Percentiles rank a stretch among this genome's conserved stretches.
Evolutionary conservation across 1,284 basidiomycete genomes (phyloP).

Genomic region (Ceraceosorus bombacis): DNA sequence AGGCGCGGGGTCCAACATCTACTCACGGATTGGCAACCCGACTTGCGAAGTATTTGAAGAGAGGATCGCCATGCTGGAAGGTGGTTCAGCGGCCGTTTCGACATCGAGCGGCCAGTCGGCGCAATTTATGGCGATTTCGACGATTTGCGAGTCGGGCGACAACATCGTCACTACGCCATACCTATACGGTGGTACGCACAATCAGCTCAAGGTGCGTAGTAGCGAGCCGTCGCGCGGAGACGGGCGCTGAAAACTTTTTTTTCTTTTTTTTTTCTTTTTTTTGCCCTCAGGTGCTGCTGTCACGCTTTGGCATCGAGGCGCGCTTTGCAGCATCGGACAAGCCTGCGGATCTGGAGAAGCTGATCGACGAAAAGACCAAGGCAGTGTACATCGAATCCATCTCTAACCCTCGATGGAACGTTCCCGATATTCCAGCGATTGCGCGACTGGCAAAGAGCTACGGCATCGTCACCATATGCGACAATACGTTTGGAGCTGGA

Average conservation of each 20-base stretch:
- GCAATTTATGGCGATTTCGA: slow-evolving; percentile 63
- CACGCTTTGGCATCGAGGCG: slow-evolving; percentile 68
- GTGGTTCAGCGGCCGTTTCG: slow-evolving; percentile 71
- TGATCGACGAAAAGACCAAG: slow-evolving; percentile 49
- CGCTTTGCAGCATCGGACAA: slow-evolving; percentile 65
- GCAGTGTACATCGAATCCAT: slow-evolving; percentile 71
- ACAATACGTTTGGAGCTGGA: slow-evolving; percentile 84
- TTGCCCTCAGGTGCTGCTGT: slow-evolving; percentile 51
- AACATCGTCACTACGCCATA: slow-evolving; percentile 64
- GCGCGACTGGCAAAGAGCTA: slow-evolving; percentile 70
- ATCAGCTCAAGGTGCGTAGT: slow-evolving; percentile 65
- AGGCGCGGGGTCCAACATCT: slow-evolving; percentile 13
- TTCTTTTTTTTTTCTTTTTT: too few relatives aligned
- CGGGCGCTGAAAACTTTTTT: too few relatives aligned
- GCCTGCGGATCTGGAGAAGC: slow-evolving; percentile 62
- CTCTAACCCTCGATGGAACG: slow-evolving; percentile 66
- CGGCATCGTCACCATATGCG: slow-evolving; percentile 71
- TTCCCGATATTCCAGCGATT: slow-evolving; percentile 60
- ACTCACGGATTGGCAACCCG: slow-evolving; percentile 65
- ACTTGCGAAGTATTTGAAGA: slow-evolving; percentile 74
- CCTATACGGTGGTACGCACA: slow-evolving; percentile 60
- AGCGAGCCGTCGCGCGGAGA: too few relatives aligned
- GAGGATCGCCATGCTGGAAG: slow-evolving; percentile 73
- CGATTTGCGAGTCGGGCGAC: slow-evolving; percentile 64
- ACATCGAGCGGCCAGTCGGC: slow-evolving; percentile 72